These are phyloP conservation scores for Gleditsia sinensis DNA, from an alignment of 306 rosid genomes.

Conservation along the genomic window DNA sequence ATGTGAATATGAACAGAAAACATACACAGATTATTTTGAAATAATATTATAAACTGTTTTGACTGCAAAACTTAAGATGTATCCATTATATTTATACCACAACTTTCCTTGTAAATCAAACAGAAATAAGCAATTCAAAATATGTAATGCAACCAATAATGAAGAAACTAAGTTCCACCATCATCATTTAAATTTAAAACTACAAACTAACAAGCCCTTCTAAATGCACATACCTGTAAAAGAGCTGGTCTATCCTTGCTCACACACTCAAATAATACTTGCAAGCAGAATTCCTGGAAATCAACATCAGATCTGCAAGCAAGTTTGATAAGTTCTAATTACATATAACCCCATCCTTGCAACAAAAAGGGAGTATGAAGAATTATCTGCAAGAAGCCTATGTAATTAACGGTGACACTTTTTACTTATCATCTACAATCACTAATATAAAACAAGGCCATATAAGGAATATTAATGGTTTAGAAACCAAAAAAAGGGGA, in stretches of 20 bases:
- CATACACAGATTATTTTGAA: not conserved
- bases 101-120: not conserved
- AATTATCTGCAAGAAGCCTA: not conserved
- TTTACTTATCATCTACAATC: conserved; percentile 11
- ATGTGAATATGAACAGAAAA: conserved; percentile 2
- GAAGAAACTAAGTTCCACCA: not conserved
- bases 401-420: conserved; percentile 10
- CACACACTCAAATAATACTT: conserved; percentile 96
- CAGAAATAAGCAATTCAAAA: not conserved
- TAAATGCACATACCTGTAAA: conserved; percentile 66
- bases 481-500: not conserved
- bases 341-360: conserved; percentile 23
- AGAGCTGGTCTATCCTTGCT: conserved; percentile 98
- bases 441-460: conserved; percentile 15
- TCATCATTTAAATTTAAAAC: conserved; percentile 27
- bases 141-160: conserved; percentile 19
- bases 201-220: not conserved
- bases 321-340: conserved; percentile 27
- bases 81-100: conserved; percentile 3
- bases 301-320: conserved; percentile 79
- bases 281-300: conserved; percentile 99
- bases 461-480: not conserved
- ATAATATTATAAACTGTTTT: not conserved
- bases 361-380: not conserved
- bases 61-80: not conserved